Evolutionary conservation across 2,329 filamentous ascomycete genomes (phyloP).

Genomic region (Verticillium klebahnii): DNA sequence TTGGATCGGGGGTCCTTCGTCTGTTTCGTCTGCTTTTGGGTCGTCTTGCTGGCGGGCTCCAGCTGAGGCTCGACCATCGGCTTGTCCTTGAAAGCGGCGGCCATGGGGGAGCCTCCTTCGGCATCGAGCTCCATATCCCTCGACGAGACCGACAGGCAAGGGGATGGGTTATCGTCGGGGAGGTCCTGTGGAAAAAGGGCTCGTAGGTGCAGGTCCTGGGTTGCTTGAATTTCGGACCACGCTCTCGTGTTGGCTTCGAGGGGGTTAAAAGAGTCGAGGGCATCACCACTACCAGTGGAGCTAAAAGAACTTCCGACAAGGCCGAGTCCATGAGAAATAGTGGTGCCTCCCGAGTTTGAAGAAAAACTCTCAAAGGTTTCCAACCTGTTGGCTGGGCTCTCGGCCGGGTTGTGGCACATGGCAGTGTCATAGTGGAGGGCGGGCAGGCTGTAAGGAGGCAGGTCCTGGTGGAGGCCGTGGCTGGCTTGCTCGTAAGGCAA

Average conservation of each 20-base stretch:
- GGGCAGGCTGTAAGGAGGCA: not conserved
- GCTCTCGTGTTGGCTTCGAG: not conserved
- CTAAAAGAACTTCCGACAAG: conserved; percentile 4
- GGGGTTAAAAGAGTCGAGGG: not conserved
- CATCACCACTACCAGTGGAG: not conserved
- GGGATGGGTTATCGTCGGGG: not conserved
- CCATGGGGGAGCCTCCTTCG: conserved; percentile 2
- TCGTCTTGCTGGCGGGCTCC: not conserved
- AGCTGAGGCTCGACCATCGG: not conserved
- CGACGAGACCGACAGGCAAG: conserved; percentile 2
- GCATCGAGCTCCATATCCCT: conserved; percentile 6
- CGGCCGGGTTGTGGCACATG: not conserved
- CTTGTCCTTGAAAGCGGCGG: conserved; percentile 3
- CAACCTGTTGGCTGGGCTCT: not conserved
- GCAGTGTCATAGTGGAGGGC: not conserved
- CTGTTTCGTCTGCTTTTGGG: not conserved
- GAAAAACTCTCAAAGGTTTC: conserved; percentile 11
- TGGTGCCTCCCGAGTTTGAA: not conserved
- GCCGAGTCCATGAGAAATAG: not conserved
- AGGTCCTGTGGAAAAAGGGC: not conserved
- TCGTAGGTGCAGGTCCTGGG: not conserved
- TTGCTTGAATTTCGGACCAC: not conserved
- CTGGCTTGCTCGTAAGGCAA: not conserved
- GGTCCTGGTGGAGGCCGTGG: not conserved
- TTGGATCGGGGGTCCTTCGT: not conserved